Evolutionary conservation across 208 protist genomes (phyloP).

Genomic region (Leishmania arabica): DNA sequence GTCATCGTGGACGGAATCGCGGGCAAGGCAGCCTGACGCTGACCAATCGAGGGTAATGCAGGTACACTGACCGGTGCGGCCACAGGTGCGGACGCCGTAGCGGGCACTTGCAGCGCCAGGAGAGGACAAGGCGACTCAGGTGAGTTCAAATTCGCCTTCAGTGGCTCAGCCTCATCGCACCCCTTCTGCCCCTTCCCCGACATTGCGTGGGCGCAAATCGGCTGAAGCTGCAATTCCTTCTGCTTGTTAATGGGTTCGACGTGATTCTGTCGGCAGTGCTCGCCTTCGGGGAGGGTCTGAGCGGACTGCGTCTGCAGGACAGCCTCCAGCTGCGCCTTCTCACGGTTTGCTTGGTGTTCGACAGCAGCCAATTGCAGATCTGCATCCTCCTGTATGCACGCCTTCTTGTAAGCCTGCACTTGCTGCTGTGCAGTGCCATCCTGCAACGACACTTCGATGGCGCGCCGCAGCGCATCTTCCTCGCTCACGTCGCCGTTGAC

Average conservation of each 20-base stretch:
- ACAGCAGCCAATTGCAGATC: conserved; percentile 47
- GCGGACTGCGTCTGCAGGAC: conserved; percentile 46
- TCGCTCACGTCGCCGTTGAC: conserved; percentile 72
- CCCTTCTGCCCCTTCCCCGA: conserved; percentile 47
- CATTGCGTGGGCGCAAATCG: conserved; percentile 50
- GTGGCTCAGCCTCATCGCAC: conserved; percentile 19
- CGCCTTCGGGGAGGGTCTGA: conserved; percentile 6
- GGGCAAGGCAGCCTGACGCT: conserved; percentile 22
- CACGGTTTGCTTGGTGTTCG: conserved; percentile 47
- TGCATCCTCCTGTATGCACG: conserved; percentile 70
- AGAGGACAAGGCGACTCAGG: conserved; percentile 6
- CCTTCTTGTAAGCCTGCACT: conserved; percentile 66
- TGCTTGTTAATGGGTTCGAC: conserved; percentile 45
- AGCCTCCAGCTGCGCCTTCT: conserved; percentile 76
- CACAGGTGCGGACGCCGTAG: not conserved
- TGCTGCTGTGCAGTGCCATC: conserved; percentile 40
- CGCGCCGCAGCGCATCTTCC: conserved; percentile 68
- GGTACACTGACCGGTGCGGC: not conserved
- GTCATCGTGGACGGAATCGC: conserved; percentile 11
- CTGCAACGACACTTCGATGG: conserved; percentile 73
- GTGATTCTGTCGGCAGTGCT: conserved; percentile 38
- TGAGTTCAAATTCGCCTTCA: conserved; percentile 14
- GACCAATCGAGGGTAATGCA: conserved; percentile 13
- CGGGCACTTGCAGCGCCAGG: conserved; percentile 5
- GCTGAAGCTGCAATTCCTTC: conserved; percentile 54